Percentiles rank a stretch among this genome's conserved stretches.
Evolutionary conservation across 345 rosid species (phyloP).

Genomic region (Euclidium syriacum): DNA sequence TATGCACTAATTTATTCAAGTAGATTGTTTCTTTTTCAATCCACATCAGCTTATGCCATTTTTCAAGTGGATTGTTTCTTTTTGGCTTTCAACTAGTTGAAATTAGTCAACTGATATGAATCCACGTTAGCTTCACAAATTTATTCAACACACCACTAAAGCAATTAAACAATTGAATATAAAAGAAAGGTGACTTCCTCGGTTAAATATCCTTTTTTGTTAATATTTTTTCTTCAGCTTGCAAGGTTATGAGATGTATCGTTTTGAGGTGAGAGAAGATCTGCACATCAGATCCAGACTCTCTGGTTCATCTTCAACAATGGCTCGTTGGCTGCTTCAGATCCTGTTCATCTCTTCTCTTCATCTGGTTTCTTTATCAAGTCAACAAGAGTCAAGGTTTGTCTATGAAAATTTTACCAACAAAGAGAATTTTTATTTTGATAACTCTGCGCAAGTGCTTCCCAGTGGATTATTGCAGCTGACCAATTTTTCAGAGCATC

Average conservation of each 20-base stretch:
- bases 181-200: neutral
- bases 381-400: conserved; percentile 34
- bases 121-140: no score
- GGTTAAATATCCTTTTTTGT: neutral
- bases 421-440: conserved; percentile 25
- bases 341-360: conserved; percentile 15
- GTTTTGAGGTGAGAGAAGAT: neutral
- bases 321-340: conserved; percentile 19
- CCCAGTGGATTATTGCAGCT: conserved; percentile 45
- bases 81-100: no score
- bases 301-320: conserved; percentile 18
- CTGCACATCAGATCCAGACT: conserved; percentile 17
- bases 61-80: no score
- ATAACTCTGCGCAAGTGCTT: conserved; percentile 34
- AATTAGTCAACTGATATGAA: no score
- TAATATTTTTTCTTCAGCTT: conserved; percentile 4
- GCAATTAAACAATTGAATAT: no score
- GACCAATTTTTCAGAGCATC: conserved; percentile 32
- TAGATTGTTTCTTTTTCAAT: no score
- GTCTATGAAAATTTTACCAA: conserved; percentile 38
- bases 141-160: no score
- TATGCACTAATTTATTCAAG: no score
- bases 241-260: conserved; percentile 21
- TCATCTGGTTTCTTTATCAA: conserved; percentile 19
- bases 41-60: no score